phyloP scores from a whole-genome alignment of 306 rosid species.

The Sicyos edulis region DNA sequence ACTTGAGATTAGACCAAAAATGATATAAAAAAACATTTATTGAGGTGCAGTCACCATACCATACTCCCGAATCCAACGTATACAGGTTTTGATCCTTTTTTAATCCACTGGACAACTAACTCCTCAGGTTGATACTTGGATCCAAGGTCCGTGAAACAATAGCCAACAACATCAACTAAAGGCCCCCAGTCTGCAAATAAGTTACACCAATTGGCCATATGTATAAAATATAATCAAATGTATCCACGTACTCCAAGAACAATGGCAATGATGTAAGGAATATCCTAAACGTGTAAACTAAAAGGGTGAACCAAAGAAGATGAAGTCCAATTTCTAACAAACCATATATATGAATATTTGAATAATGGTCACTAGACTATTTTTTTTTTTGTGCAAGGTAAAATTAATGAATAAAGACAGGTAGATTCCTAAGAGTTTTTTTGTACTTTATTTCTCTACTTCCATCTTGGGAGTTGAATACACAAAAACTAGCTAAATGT shows the following conservation, averaged over 20 bases:
- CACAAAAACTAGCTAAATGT: conserved; percentile 3
- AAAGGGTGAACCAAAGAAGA: neutral
- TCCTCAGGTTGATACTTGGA: conserved; percentile 39
- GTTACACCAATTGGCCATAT: conserved; percentile 20
- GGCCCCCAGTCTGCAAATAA: conserved; percentile 85
- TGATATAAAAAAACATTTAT: neutral
- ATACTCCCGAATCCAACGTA: conserved; percentile 98
- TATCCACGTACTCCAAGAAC: conserved; percentile 1
- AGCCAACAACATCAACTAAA: conserved; percentile 88
- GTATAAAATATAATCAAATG: neutral
- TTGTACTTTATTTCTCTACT: conserved; percentile 4
- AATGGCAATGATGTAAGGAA: neutral
- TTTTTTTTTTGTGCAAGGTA: neutral
- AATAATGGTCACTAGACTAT: neutral
- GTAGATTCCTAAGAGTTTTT: neutral
- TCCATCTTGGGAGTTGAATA: neutral
- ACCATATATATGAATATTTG: neutral
- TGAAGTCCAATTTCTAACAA: neutral
- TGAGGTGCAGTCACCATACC: conserved; percentile 48
- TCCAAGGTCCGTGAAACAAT: conserved; percentile 74
- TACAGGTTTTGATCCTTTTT: conserved; percentile 67
- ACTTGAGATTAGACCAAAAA: neutral
- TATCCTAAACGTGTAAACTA: neutral
- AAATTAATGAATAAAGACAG: neutral
- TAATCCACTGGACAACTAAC: conserved; percentile 66